Conservation (phyloP, 2,329 filamentous ascomycete species). For the Arthrinium puccinioides region DNA sequence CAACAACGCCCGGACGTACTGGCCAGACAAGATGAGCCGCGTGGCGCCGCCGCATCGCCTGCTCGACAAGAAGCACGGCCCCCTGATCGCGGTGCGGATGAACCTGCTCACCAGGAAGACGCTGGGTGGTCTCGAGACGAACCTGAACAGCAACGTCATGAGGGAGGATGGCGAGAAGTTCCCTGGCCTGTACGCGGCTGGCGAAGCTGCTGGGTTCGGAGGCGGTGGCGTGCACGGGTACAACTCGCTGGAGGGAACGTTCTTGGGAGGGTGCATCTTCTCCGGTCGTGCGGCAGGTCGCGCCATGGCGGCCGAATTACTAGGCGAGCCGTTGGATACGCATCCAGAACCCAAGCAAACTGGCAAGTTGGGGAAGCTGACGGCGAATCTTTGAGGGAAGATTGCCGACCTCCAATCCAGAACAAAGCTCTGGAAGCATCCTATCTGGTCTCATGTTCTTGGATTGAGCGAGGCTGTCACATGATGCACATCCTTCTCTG, state of each 20-base stretch:
- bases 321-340: too few species aligned
- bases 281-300: constrained; percentile 50
- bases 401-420: too few species aligned
- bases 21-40: constrained; percentile 43
- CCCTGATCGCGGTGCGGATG: constrained; percentile 53
- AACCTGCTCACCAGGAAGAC: constrained; percentile 56
- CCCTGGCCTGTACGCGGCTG: constrained; percentile 50
- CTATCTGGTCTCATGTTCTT: too few species aligned
- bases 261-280: constrained; percentile 56
- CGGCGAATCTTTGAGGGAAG: too few species aligned
- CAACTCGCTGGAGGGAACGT: constrained; percentile 54
- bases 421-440: too few species aligned
- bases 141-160: constrained; percentile 49
- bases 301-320: constrained; percentile 42
- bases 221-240: constrained; percentile 58
- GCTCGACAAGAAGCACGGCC: constrained; percentile 46
- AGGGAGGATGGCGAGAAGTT: constrained; percentile 39
- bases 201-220: constrained; percentile 54
- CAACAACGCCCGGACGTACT: constrained; percentile 47
- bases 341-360: too few species aligned
- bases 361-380: too few species aligned
- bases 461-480: too few species aligned
- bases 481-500: too few species aligned
- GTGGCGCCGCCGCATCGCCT: constrained; percentile 47
- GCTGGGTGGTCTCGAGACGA: constrained; percentile 52